phyloP scores from a whole-genome alignment of 1,139 yeast species.

The Yamadazyma songkhlaensis region DNA sequence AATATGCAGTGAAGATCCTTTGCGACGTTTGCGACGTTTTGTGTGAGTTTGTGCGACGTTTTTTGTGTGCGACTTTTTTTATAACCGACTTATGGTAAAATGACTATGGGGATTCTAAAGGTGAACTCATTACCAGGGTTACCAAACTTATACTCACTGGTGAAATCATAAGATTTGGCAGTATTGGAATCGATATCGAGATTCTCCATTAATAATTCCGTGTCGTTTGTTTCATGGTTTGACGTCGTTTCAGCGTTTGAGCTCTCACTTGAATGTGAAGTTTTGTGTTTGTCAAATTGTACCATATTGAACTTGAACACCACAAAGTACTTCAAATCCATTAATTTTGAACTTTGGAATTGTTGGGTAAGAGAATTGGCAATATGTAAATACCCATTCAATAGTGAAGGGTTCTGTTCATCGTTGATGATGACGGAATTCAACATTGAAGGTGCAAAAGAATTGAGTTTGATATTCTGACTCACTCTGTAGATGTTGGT shows the following conservation, averaged over 20 bases:
- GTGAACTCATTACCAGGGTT: conserved; percentile 32
- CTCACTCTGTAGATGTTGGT: conserved; percentile 36
- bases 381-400: conserved; percentile 30
- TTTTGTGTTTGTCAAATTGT: conserved; percentile 18
- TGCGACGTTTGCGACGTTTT: not conserved
- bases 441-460: conserved; percentile 30
- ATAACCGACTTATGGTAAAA: conserved; percentile 15
- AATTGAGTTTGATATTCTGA: conserved; percentile 35
- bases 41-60: no score
- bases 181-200: not conserved
- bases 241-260: not conserved
- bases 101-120: conserved; percentile 30
- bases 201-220: not conserved
- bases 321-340: conserved; percentile 37
- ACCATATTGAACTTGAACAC: conserved; percentile 38
- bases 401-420: conserved; percentile 11
- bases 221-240: not conserved
- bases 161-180: conserved; percentile 7
- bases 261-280: not conserved
- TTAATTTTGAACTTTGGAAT: conserved; percentile 34
- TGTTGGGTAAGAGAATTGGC: conserved; percentile 34
- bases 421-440: conserved; percentile 11
- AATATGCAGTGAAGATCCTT: not conserved
- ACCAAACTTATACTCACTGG: conserved; percentile 21
- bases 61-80: no score